phyloP scores from a whole-genome alignment of 2,329 filamentous ascomycete species.

The Teratosphaeria zuluensis region DNA sequence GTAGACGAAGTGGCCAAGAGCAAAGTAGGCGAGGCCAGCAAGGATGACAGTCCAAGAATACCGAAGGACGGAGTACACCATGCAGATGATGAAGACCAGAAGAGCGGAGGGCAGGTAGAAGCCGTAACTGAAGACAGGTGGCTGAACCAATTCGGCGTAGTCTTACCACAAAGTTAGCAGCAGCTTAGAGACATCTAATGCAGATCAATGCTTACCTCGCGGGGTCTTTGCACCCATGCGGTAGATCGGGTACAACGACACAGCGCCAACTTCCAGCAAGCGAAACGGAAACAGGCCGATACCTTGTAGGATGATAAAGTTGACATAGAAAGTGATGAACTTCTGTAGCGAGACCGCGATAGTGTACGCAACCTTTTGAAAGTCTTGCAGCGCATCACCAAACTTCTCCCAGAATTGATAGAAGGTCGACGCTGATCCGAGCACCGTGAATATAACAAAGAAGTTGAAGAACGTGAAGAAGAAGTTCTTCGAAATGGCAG shows the following conservation, averaged over 20 bases:
- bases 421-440: constrained; percentile 70
- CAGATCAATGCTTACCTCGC: constrained; percentile 37
- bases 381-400: constrained; percentile 65
- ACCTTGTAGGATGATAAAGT: constrained; percentile 87
- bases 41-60: constrained; percentile 72
- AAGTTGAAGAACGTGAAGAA: constrained; percentile 98
- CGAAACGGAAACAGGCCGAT: constrained; percentile 90
- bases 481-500: constrained; percentile 95
- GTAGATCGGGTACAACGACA: constrained; percentile 73
- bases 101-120: constrained; percentile 91
- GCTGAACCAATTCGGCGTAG: constrained; percentile 69
- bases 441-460: constrained; percentile 86
- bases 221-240: constrained; percentile 75
- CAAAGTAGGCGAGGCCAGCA: constrained; percentile 72
- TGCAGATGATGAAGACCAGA: constrained; percentile 86
- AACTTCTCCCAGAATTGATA: constrained; percentile 55
- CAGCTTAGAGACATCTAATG: too few relatives aligned
- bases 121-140: constrained; percentile 86
- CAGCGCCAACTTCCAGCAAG: constrained; percentile 78
- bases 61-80: constrained; percentile 83
- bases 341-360: constrained; percentile 67
- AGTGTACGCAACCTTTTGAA: constrained; percentile 63
- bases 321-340: constrained; percentile 78
- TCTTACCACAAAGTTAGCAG: constrained; percentile 39
- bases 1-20: constrained; percentile 78